Evolutionary conservation across 169 alveolate genomes (phyloP).

Genomic region (Plasmodium gonderi): DNA sequence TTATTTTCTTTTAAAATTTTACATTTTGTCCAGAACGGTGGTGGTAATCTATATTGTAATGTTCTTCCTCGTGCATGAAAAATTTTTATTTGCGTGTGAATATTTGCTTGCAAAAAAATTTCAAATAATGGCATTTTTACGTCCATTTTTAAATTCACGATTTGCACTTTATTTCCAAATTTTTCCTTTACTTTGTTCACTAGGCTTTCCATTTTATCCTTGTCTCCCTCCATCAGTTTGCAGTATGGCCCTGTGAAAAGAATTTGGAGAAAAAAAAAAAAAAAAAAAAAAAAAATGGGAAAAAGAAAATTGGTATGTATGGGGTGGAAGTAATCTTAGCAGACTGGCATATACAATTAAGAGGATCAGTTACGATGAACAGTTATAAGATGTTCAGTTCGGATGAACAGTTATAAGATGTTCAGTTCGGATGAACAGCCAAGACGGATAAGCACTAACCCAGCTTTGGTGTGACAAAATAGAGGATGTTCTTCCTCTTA

Average conservation of each 20-base stretch:
- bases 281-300: not conserved
- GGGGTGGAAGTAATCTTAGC: too few relatives aligned
- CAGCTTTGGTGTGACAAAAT: constrained; percentile 73
- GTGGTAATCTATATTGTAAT: constrained; percentile 72
- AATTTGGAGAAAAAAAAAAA: not conserved
- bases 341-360: too few relatives aligned
- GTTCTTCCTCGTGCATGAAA: constrained; percentile 75
- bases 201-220: constrained; percentile 66
- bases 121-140: constrained; percentile 74
- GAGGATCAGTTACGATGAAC: too few relatives aligned
- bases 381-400: too few relatives aligned
- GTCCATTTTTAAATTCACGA: constrained; percentile 61
- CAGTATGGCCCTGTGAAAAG: constrained; percentile 48
- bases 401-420: too few relatives aligned
- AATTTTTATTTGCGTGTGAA: constrained; percentile 72
- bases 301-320: not conserved
- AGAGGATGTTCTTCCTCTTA: constrained; percentile 37
- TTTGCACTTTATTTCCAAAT: constrained; percentile 48
- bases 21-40: constrained; percentile 79
- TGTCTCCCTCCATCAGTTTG: constrained; percentile 66
- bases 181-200: constrained; percentile 61
- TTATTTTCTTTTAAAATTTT: constrained; percentile 75
- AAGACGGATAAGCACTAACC: constrained; percentile 12
- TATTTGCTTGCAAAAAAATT: constrained; percentile 63
- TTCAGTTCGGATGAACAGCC: too few relatives aligned